Conservation (phyloP, 495 filamentous ascomycete genomes). For the Lepraria neglecta region DNA sequence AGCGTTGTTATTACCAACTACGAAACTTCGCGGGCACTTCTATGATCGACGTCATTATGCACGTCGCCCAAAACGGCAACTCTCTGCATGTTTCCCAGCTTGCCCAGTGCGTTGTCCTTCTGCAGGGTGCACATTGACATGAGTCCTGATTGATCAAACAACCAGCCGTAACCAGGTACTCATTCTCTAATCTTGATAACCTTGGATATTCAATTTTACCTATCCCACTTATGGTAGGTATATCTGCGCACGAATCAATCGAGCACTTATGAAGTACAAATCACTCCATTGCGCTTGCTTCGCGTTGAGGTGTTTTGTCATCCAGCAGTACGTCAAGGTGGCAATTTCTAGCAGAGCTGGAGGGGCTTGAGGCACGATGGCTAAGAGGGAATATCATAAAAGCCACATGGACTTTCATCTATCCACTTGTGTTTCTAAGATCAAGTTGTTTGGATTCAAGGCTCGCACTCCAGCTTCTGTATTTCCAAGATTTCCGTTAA, state of each 20-base stretch:
- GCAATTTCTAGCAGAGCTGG: background rate
- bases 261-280: background rate
- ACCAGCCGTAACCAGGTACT: background rate
- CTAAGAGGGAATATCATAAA: background rate
- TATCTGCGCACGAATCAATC: background rate
- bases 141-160: background rate
- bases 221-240: background rate
- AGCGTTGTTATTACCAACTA: too few species aligned
- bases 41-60: too few species aligned
- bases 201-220: background rate
- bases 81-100: too few species aligned
- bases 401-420: background rate
- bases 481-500: background rate
- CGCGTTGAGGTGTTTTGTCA: background rate
- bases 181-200: background rate
- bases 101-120: too few species aligned
- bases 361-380: background rate
- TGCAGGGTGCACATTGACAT: background rate
- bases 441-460: background rate
- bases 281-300: background rate
- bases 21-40: too few species aligned
- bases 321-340: background rate
- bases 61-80: too few species aligned
- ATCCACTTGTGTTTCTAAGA: background rate
- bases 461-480: background rate